Conservation (phyloP, 176 grass and related monocot species). For the Oryza punctata region DNA sequence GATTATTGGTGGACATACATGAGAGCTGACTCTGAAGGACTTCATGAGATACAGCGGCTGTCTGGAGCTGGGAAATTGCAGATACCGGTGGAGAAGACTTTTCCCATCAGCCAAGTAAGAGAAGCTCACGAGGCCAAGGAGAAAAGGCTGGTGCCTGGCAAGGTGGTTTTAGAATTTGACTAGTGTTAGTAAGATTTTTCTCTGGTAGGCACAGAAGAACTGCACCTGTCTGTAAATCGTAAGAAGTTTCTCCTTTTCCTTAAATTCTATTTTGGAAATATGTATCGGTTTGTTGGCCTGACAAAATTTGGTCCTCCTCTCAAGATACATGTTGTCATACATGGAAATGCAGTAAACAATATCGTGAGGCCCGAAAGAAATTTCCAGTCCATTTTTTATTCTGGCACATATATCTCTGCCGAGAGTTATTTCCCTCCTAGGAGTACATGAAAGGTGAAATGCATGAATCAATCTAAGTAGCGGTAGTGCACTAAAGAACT, state of each 20-base stretch:
- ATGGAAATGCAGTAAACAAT: conserved; percentile 49
- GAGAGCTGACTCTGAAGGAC: conserved; percentile 88
- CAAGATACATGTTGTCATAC: conserved; percentile 29
- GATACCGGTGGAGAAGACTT: conserved; percentile 89
- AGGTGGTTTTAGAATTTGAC: conserved; percentile 85
- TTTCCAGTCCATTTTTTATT: not conserved
- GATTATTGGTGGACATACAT: conserved; percentile 99
- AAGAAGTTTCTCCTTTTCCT: not conserved
- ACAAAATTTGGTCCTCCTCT: not conserved
- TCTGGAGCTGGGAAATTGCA: conserved; percentile 70
- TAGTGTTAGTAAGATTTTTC: conserved; percentile 39
- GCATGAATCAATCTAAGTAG: not conserved
- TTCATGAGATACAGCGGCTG: conserved; percentile 78
- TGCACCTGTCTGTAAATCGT: conserved; percentile 48
- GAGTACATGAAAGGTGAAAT: not conserved
- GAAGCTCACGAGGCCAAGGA: conserved; percentile 91
- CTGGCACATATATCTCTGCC: not conserved
- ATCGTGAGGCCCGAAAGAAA: not conserved
- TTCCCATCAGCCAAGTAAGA: conserved; percentile 69
- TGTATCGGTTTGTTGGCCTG: conserved; percentile 13
- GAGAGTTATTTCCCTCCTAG: not conserved
- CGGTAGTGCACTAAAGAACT: not conserved
- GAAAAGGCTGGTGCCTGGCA: conserved; percentile 73
- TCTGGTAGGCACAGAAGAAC: not conserved
- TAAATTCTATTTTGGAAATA: conserved; percentile 3